Evolutionary conservation across 192 early-diverging fungal species (phyloP).

Genomic region (Allomyces arbusculus): DNA sequence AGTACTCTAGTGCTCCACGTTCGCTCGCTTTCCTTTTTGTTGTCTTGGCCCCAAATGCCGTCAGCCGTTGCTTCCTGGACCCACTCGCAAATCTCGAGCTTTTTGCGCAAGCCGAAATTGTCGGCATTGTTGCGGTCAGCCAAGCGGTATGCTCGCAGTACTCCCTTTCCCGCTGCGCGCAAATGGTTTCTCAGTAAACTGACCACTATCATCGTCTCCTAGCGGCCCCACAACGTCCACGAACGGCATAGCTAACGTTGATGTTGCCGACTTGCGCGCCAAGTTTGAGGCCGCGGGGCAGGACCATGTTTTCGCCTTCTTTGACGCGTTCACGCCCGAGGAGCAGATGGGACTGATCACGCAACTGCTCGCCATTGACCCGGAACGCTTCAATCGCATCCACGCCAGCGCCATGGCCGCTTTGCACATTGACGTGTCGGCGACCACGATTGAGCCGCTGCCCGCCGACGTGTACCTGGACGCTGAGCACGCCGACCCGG

Average conservation of each 20-base stretch:
- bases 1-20: too few species aligned
- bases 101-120: too few species aligned
- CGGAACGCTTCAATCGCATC: slow-evolving; percentile 61
- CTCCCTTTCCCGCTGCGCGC: too few species aligned
- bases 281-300: slow-evolving; percentile 53
- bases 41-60: too few species aligned
- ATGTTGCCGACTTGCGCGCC: slow-evolving; percentile 25
- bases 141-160: too few species aligned
- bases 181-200: too few species aligned
- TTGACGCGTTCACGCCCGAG: slow-evolving; percentile 35
- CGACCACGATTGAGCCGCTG: slow-evolving; percentile 41
- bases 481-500: slow-evolving; percentile 14
- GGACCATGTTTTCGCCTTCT: slow-evolving; percentile 72
- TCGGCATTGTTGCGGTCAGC: too few species aligned
- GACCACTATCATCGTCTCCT: too few species aligned
- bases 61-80: too few species aligned
- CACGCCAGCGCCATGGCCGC: slow-evolving; percentile 48
- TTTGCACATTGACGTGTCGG: slow-evolving; percentile 16
- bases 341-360: slow-evolving; percentile 34
- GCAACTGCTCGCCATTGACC: slow-evolving; percentile 54
- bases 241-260: background rate
- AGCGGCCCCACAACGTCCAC: too few species aligned
- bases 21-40: too few species aligned
- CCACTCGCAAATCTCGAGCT: too few species aligned
- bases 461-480: slow-evolving; percentile 48